These are phyloP conservation scores for Metarhizium robertsii DNA, from an alignment of 2,329 filamentous ascomycete genomes.

Conservation along the genomic window DNA sequence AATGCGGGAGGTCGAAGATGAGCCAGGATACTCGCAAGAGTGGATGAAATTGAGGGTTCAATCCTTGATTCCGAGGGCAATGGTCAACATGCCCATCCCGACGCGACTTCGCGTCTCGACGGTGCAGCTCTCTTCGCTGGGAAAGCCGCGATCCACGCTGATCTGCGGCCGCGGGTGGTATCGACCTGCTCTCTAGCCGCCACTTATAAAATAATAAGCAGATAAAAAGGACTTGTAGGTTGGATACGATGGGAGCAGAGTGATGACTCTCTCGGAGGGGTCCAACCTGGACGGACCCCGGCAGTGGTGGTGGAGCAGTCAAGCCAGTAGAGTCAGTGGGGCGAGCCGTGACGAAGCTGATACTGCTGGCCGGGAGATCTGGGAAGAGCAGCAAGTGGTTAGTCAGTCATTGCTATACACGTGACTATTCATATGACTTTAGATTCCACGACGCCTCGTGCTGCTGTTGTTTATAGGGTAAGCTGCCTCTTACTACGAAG, in stretches of 20 bases:
- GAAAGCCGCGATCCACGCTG: neutral
- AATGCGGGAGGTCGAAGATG: neutral
- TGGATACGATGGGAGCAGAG: neutral
- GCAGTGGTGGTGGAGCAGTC: constrained; percentile 6
- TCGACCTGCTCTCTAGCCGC: neutral
- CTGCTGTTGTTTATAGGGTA: no score
- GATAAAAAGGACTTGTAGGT: neutral
- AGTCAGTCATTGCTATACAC: neutral
- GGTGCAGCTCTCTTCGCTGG: neutral
- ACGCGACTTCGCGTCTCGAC: neutral
- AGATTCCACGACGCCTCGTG: no score
- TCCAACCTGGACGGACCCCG: constrained; percentile 9
- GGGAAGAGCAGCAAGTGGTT: neutral
- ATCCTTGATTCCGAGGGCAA: neutral
- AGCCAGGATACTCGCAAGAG: neutral
- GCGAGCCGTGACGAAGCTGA: neutral
- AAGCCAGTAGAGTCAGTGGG: neutral
- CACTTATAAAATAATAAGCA: neutral
- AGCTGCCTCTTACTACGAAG: no score
- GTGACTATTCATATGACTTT: neutral
- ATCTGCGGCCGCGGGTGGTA: neutral
- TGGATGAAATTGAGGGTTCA: neutral
- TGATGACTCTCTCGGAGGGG: constrained; percentile 7
- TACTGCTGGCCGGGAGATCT: no score
- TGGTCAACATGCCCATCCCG: constrained; percentile 1